Evolutionary conservation across 148 eudicot species (phyloP), one percentile per base, ranked within the genome.

Genomic region (Rheum nobile): DNA sequence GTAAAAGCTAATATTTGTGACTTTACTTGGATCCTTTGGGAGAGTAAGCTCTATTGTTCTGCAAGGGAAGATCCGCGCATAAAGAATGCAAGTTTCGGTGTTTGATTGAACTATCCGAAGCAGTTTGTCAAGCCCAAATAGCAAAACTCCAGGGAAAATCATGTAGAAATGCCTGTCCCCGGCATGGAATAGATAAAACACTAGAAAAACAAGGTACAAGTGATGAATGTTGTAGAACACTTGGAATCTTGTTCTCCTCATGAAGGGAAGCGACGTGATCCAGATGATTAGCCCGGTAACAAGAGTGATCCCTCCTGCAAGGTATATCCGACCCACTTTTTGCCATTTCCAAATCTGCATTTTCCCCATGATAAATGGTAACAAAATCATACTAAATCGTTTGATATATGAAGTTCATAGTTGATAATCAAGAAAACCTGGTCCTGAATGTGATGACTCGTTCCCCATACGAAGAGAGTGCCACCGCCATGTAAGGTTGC

Each of bases 331-430:
- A 0, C 93, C 91, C 32, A 82, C 87, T 77, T 81, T 89, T 78
- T 91, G 95, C 98, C 97, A 91, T 61, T 79, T 88, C 98, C 92
- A 89, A 71, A 93, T 88, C 98, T 91, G 85, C 34, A 52, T 48
- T 77, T 77, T 21, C 48, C 38, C 22, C 26, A 4, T 22, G 50
- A 68, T 34, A 43, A 3, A 63, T 42, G 1, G 5, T 71, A 37
- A 1, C 0, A 1, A 29, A 31, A 31, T 13, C 71, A 31, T 14
- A 4, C n/a, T 34, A 8, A 10, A 12, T 59, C 32, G 7, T 12
- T 6, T 31, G 39, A 65, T 65, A 34, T 57, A 65, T 2, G 4
- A 65, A 65, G 5, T 65, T 34, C 38, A 65, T 16, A 32, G 38
- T 8, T 0, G 12, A 31, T 16, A 31, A 65, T 17, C 3, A 37